These are phyloP conservation scores for Bipolaris sorokiniana DNA, from an alignment of 2,329 filamentous ascomycete genomes.

Conservation along the genomic window DNA sequence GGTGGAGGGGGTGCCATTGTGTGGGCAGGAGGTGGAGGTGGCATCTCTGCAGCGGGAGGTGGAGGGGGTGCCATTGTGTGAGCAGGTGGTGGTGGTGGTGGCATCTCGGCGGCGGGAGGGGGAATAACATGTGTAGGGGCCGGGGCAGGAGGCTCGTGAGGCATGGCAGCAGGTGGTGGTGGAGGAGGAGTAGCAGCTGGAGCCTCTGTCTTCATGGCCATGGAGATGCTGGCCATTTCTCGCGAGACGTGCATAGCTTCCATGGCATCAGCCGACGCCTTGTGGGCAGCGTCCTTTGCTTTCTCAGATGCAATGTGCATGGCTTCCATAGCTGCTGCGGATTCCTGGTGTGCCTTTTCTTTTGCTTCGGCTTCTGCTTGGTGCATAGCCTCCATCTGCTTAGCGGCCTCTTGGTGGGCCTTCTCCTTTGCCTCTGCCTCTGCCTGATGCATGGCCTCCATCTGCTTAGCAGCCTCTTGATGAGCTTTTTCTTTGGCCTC, in stretches of 20 bases:
- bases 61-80: neutral
- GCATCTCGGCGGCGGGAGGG: constrained; percentile 4
- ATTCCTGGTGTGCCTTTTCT: constrained; percentile 25
- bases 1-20: neutral
- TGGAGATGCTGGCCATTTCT: constrained; percentile 15
- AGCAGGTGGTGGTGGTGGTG: neutral
- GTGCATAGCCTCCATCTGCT: constrained; percentile 30
- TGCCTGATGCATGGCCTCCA: constrained; percentile 27
- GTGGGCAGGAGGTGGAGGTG: neutral
- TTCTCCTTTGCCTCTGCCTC: constrained; percentile 21
- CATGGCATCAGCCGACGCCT: constrained; percentile 20
- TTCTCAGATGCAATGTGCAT: constrained; percentile 21
- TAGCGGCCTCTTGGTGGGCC: constrained; percentile 21
- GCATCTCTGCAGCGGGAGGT: constrained; percentile 1
- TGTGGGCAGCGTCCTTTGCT: constrained; percentile 22
- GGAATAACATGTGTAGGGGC: constrained; percentile 5
- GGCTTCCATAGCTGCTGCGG: constrained; percentile 23
- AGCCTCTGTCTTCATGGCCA: constrained; percentile 5
- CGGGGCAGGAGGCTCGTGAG: constrained; percentile 10
- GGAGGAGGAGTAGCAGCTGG: constrained; percentile 2
- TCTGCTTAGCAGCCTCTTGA: constrained; percentile 23
- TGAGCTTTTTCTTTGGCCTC: constrained; percentile 18
- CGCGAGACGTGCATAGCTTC: constrained; percentile 23
- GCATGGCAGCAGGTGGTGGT: constrained; percentile 10
- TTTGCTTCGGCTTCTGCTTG: constrained; percentile 27